Base-by-base conservation (phyloP, 345 rosid species). In the Lepidium africanum region DNA sequence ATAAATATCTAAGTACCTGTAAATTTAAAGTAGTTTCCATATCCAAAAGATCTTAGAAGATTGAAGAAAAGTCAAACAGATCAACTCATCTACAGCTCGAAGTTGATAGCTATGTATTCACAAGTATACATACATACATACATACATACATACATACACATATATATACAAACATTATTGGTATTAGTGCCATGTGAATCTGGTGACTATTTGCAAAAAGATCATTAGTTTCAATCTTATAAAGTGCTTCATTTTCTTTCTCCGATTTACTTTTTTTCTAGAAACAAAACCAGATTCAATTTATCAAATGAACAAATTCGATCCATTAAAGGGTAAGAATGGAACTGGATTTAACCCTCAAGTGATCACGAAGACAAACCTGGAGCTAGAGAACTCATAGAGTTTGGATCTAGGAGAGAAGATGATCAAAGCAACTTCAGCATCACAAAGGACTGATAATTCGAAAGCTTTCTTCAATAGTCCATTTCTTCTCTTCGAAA, bases 401-500 rank as follows among this genome's bases (percentile, higher is more conserved):
- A 87, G 90, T 80, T 82, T 87, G 59, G 91, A 90, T 41, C 83
- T 82, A 1, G 91, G 75, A 52, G 96, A 90, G 86, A 90, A 90
- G 79, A 90, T 67, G 55, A 90, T 76, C 53, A 90, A 88, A 66
- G 91, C 87, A 75, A 89, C 86, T 76, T 85, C 96, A 40, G 90
- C 92, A 75, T 86, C 96, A 61, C 96, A 89, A 59, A 89, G 96
- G 38, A 90, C 94, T 1, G 93, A 87, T 14, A 90, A 69, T 79
- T 90, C 91, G 56, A 83, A 90, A 17, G 90, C 94, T 79, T 90
- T 90, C 80, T 90, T 90, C 21, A 90, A 69, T 11, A 90, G 65
- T 15, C 93, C 96, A 73, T 81, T 90, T 67, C 96, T 84, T 62
- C 96, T 76, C 84, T 90, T 90, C 1, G 93, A 90, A 74, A 90